Evolutionary conservation across 2,329 filamentous ascomycete genomes (phyloP).

Genomic region (Rhynchosporium agropyri): DNA sequence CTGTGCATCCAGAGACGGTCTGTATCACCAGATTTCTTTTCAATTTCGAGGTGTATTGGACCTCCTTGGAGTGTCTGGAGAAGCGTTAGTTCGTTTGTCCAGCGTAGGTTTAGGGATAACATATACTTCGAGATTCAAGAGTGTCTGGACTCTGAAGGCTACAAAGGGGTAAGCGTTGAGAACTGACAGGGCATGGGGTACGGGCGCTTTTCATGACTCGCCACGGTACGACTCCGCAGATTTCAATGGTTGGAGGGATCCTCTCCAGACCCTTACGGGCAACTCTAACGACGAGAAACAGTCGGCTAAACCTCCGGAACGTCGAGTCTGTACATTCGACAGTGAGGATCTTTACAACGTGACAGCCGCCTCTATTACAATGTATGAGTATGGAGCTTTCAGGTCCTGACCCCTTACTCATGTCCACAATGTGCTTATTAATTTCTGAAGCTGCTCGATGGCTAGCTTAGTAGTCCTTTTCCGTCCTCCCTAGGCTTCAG

Average conservation of each 20-base stretch:
- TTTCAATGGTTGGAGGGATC: neutral
- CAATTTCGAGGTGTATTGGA: slow-evolving; percentile 3
- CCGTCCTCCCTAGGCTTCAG: neutral
- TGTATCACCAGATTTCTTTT: slow-evolving; percentile 14
- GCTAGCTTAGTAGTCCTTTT: neutral
- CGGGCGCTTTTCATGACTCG: slow-evolving; percentile 15
- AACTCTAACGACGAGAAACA: neutral
- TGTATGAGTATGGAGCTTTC: slow-evolving; percentile 1
- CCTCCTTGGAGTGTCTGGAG: slow-evolving; percentile 23
- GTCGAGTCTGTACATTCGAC: neutral
- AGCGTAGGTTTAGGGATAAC: slow-evolving; percentile 8
- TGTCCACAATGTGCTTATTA: neutral
- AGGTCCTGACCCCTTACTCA: neutral
- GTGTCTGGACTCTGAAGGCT: neutral
- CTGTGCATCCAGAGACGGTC: slow-evolving; percentile 1
- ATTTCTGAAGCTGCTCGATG: neutral
- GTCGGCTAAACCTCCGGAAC: neutral
- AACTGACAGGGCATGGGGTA: slow-evolving; percentile 4
- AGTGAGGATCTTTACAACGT: neutral
- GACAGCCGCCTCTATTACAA: neutral
- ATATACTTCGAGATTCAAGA: neutral
- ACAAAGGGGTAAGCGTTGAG: slow-evolving; percentile 6
- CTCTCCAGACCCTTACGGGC: neutral
- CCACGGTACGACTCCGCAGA: neutral
- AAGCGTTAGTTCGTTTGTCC: slow-evolving; percentile 16